phyloP scores from a whole-genome alignment of 2,329 filamentous ascomycete species.

The Dendrostoma leiphaemia region DNA sequence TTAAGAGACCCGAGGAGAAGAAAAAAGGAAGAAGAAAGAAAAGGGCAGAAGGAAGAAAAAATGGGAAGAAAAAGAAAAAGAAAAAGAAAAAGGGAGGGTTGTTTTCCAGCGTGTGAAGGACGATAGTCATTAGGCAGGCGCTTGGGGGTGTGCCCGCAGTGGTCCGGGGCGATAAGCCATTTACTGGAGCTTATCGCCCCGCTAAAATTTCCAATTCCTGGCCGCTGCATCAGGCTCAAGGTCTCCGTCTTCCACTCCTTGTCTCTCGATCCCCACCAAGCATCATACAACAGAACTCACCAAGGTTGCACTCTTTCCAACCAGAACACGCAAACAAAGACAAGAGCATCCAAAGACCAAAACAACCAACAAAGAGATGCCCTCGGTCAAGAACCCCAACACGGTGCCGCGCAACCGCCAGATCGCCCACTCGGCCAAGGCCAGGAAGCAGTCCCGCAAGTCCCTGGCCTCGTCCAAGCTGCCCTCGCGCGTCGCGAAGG shows the following conservation, averaged over 20 bases:
- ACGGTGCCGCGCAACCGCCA: conserved; percentile 52
- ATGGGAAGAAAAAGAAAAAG: no score
- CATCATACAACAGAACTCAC: background rate
- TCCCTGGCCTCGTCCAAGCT: conserved; percentile 30
- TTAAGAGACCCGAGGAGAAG: no score
- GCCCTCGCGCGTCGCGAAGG: conserved; percentile 23
- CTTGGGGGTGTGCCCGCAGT: no score
- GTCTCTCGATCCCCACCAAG: background rate
- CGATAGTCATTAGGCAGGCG: no score
- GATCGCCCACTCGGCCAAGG: conserved; percentile 42
- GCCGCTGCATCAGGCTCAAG: background rate
- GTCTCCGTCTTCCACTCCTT: background rate
- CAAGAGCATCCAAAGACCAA: no score
- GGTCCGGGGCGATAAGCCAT: no score
- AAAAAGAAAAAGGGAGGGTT: no score
- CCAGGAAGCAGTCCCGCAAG: conserved; percentile 43
- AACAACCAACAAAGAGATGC: conserved; percentile 35
- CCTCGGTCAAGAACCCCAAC: conserved; percentile 59
- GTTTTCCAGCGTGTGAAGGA: no score
- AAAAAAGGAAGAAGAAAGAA: no score
- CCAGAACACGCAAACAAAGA: background rate
- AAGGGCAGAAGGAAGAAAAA: no score
- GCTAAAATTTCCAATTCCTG: background rate
- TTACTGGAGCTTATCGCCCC: background rate
- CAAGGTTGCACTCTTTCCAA: background rate